Base-by-base conservation (phyloP, 495 filamentous ascomycete genomes). In the Clohesyomyces aquaticus region DNA sequence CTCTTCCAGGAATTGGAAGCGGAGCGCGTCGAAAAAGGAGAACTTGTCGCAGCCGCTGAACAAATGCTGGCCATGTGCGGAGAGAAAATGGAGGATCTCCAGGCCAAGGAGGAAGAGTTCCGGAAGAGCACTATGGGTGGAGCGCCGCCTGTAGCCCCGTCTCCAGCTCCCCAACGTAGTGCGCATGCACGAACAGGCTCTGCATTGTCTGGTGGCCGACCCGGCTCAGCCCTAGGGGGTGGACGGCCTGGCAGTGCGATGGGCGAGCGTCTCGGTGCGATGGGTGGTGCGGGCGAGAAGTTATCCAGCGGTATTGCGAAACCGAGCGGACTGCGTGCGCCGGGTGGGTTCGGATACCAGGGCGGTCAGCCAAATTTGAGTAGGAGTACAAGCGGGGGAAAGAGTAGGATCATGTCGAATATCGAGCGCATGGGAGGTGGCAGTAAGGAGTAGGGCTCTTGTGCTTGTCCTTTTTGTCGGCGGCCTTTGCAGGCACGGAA, bases 1-100 rank as follows among this genome's bases (percentile, higher is more conserved):
- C 77, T 96, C 4, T 77, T 85, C 21, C 70, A 76, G 21, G 80
- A 91, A 27, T 76, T 91, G 18, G 86, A 94, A 71, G 79, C 82
- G 28, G 95, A 97, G 75, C 82, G 93, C 2, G 81, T 89, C 21
- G 94, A 98, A 77, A 98, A 96, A 76, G 91, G 91, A 35, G 92
- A 96, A 68, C 80, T 98, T 46, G 92, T 98, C n/a, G 83, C 85
- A 48, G 87, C 91, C 0, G 92, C 94, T 0, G 94, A 98, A 71
- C 92, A 97, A 75, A 84, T 98, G 87, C 88, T 87, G 68, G 75
- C 78, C 19, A 79, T 85, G 57, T 67, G 58, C 41, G 59, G 51
- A 32, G 65, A 56, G 28, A 56, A 63, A 22, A 62, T 62, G 65
- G 65, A 55, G 29, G 65, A 62, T 16, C n/a, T 58, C 25, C 65